Evolutionary conservation across 2,329 filamentous ascomycete species (phyloP), one percentile per base, ranked within the genome.

Genomic region (Penicillium olsonii): DNA sequence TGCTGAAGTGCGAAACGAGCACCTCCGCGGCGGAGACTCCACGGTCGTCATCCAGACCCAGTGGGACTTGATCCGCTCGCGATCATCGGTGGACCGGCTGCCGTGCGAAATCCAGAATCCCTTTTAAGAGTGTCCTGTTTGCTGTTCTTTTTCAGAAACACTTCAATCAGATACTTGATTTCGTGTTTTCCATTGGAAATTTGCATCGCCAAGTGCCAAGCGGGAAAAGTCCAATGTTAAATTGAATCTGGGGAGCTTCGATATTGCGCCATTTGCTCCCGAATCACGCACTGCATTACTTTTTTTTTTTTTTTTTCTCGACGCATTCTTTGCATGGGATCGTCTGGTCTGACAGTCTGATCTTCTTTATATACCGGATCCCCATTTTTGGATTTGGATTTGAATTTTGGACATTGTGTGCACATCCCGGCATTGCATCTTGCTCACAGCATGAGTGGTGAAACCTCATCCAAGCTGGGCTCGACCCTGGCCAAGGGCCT

Each of bases 401-500:
- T n/a, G n/a, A n/a, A 54, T 49, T 50, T 43, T 39, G 27, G 29
- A 4, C 34, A 35, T 37, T 18, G 22, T 37, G 24, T 39, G 34
- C 35, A 22, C 35, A 11, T 18, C 29, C 45, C 46, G 37, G 40
- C 40, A 34, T 37, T 17, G n/a, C 45, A 34, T 29, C 29, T 31
- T 42, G 37, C 27, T 26, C 18, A 24, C 14, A 17, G 44, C 61
- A 75, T 75, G 65, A 52, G 62, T 47, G 52, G 55, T 50, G 63
- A 66, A 15, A 61, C 66, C 27, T 60, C 64, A 24, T 81, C 79
- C 60, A 85, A 87, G 68, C 59, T 87, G 57, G 87, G 90, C 71
- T 87, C 87, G 64, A 76, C 78, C 61, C 70, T 95, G 68, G 92
- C 91, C 67, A 94, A 90, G 70, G 79, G 78, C 53, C 78, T 96